Percentiles rank a stretch among this genome's conserved stretches.
Evolutionary conservation across 2,329 filamentous ascomycete species (phyloP).

Genomic region (Sclerotinia nivalis): DNA sequence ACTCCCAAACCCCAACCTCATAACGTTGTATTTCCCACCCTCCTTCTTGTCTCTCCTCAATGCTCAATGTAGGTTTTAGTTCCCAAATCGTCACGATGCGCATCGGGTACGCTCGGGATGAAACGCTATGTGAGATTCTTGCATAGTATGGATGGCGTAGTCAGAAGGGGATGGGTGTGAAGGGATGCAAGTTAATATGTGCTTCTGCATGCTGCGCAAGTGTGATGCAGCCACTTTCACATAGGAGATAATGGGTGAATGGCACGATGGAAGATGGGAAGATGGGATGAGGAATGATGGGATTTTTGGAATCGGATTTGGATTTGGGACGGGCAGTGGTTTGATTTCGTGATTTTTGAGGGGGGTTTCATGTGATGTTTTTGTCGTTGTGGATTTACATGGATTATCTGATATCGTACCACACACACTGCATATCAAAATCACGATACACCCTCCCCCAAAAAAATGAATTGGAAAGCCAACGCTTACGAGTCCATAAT

Average conservation of each 20-base stretch:
- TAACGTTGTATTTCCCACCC: neutral
- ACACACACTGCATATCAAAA: too few relatives aligned
- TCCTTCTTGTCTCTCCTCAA: neutral
- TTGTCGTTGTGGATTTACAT: neutral
- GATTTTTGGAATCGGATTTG: too few relatives aligned
- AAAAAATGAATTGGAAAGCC: too few relatives aligned
- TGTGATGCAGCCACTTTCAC: neutral
- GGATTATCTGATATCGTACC: too few relatives aligned
- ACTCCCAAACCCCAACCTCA: neutral
- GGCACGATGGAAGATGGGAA: too few relatives aligned
- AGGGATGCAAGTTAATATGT: neutral
- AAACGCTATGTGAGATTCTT: neutral
- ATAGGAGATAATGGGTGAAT: neutral
- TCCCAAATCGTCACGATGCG: neutral
- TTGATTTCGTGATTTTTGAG: neutral
- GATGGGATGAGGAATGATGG: too few relatives aligned
- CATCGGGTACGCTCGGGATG: slow-evolving; percentile 6
- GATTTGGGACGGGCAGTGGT: too few relatives aligned
- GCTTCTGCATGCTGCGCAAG: neutral
- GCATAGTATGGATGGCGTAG: neutral
- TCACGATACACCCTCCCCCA: too few relatives aligned
- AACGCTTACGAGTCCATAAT: too few relatives aligned
- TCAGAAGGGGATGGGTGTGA: neutral
- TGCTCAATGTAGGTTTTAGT: too few relatives aligned
- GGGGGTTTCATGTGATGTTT: neutral